These are phyloP conservation scores for Symbiotaphrina buchneri DNA, from an alignment of 495 filamentous ascomycete genomes.

Conservation along the genomic window DNA sequence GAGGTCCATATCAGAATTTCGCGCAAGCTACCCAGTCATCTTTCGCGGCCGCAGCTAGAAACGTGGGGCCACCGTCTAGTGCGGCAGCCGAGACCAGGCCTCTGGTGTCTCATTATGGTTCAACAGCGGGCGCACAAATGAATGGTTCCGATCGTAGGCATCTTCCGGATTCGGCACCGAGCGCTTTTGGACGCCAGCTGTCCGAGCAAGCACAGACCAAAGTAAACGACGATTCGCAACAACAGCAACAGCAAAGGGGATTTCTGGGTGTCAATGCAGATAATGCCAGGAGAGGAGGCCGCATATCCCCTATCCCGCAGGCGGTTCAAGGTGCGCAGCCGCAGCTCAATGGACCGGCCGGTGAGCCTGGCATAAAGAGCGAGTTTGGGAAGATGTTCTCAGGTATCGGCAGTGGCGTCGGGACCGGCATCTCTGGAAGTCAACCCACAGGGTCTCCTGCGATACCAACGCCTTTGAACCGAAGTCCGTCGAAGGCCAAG, in stretches of 20 bases:
- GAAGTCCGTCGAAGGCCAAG: constrained; percentile 20
- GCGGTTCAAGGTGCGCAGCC: constrained; percentile 82
- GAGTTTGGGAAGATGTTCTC: constrained; percentile 84
- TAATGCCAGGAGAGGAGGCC: constrained; percentile 34
- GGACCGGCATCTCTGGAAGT: constrained; percentile 31
- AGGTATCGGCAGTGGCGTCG: constrained; percentile 70
- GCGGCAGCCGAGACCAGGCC: constrained; percentile 15
- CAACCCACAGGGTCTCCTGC: constrained; percentile 19
- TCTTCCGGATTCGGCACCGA: constrained; percentile 18
- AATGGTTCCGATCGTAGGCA: constrained; percentile 15
- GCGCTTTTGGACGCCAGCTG: constrained; percentile 34
- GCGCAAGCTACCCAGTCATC: too few relatives aligned
- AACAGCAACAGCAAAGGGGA: constrained; percentile 8
- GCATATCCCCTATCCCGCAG: constrained; percentile 64
- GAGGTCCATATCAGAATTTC: too few relatives aligned
- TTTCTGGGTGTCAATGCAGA: constrained; percentile 34
- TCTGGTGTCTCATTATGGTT: too few relatives aligned
- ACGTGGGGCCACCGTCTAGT: constrained; percentile 12
- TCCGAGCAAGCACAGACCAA: constrained; percentile 21
- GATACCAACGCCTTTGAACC: constrained; percentile 26
- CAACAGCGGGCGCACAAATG: constrained; percentile 21
- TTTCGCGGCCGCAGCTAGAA: constrained; percentile 6
- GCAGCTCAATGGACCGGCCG: constrained; percentile 46
- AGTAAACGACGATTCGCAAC: constrained; percentile 8
- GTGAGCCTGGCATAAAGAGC: constrained; percentile 70